phyloP scores from a whole-genome alignment of 1,139 yeast genomes.

The Pneumocystis jirovecii region DNA sequence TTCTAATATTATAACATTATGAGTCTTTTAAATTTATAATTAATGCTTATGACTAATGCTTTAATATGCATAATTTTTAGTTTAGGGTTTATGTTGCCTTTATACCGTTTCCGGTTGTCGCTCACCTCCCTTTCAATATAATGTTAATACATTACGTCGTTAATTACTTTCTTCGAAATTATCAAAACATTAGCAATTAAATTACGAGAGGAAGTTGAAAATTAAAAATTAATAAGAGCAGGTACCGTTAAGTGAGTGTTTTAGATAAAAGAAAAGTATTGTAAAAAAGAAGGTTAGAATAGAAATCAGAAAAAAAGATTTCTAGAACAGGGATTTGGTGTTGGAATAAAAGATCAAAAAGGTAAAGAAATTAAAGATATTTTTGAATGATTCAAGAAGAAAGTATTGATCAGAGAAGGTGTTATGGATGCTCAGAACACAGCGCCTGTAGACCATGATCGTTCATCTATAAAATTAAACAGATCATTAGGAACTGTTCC shows the following conservation, averaged over 20 bases:
- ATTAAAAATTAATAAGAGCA: neutral
- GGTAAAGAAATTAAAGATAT: neutral
- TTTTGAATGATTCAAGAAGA: neutral
- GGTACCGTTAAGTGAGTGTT: neutral
- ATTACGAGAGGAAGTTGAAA: neutral
- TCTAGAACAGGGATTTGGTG: neutral
- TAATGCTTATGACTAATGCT: neutral
- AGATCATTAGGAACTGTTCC: neutral
- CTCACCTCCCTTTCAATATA: neutral
- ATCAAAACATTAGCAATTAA: neutral
- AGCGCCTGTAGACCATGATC: neutral
- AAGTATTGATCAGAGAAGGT: neutral
- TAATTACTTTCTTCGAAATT: neutral
- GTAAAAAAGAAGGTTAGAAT: neutral
- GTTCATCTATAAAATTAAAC: neutral
- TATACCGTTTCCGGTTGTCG: neutral
- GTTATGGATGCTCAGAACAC: neutral
- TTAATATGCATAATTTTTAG: neutral
- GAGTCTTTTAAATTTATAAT: neutral
- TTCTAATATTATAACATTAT: neutral
- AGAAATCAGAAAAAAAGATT: neutral
- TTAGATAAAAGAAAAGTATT: neutral
- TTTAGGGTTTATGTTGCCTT: neutral
- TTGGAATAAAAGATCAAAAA: neutral
- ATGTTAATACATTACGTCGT: neutral